Conservation (phyloP, 805 yeast genomes). For the Candida piceae region DNA sequence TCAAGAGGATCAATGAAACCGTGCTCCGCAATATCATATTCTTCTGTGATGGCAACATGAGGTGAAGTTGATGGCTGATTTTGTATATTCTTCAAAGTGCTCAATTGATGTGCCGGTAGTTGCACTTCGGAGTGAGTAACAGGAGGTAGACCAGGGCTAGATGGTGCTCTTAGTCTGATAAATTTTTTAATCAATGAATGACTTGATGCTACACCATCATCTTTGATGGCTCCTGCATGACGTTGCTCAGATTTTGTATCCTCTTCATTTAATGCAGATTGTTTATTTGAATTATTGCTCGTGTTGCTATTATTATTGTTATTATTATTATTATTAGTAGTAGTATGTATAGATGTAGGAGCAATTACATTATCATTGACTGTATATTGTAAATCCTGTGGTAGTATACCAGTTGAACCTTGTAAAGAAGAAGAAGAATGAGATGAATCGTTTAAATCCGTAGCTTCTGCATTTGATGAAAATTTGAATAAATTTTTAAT, state of each 20-base stretch:
- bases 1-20: constrained; percentile 19
- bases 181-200: constrained; percentile 28
- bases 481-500: constrained; percentile 27
- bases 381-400: too few species aligned
- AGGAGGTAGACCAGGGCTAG: constrained; percentile 22
- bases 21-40: constrained; percentile 25
- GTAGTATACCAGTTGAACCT: background rate
- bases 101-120: too few species aligned
- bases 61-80: too few species aligned
- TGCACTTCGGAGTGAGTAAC: too few species aligned
- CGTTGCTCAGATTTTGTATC: too few species aligned
- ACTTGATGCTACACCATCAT: constrained; percentile 9
- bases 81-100: too few species aligned
- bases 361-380: too few species aligned
- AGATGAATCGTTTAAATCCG: constrained; percentile 5
- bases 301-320: background rate
- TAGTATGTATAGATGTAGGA: too few species aligned
- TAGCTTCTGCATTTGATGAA: constrained; percentile 9
- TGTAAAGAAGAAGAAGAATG: background rate
- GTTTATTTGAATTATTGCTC: too few species aligned
- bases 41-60: constrained; percentile 11
- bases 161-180: constrained; percentile 31
- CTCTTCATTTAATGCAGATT: too few species aligned
- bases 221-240: constrained; percentile 6
- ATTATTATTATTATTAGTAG: background rate